Base-by-base conservation (phyloP, 371 early-diverging fungal genomes). In the Apophysomyces trapeziformis region DNA sequence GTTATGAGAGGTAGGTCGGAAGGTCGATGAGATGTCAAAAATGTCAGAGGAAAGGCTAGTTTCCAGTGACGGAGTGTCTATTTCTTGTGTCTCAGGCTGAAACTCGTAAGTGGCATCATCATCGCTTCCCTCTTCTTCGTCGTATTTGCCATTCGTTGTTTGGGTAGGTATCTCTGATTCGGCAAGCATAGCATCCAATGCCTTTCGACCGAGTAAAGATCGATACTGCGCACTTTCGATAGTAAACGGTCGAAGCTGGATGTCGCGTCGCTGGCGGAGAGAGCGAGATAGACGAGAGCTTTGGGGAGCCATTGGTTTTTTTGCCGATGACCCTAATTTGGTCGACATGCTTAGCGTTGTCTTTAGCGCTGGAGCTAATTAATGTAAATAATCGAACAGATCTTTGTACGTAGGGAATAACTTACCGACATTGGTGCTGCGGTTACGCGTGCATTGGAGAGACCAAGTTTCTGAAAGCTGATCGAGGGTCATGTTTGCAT, bases 211-310 rank as follows among this genome's bases (percentile, higher is more conserved):
- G 35, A 58, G n/a, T 13, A 58, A 39, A 5, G 58, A 58, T 36
- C 58, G 18, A 35, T 58, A 58, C 3, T 58, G 58, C 0, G 58
- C 58, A 7, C 18, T 39, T 58, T 58, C 58, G 12, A 58, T 7
- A 1, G 58, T 58, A 58, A 58, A 58, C 13, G 58, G 58, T 21
- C 58, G 58, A 36, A 58, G 58, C 37, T 58, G 58, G 7, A 58
- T 58, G 7, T 58, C 58, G 13, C 58, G 58, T 36, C 58, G 38
- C 18, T 58, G 37, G 7, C 58, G 58, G 2, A 58, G 54, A 6
- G 54, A 16, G 21, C 54, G 54, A 21, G 54, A 21, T n/a, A 18
- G 21, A 50, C 54, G n/a, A 26, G 54, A 26, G 16, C 21, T 9
- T 21, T 9, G 9, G 35, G 54, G 21, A 21, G 21, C 21, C 21